phyloP scores from a whole-genome alignment of 2,329 filamentous ascomycete genomes.

The Colletotrichum sp. region DNA sequence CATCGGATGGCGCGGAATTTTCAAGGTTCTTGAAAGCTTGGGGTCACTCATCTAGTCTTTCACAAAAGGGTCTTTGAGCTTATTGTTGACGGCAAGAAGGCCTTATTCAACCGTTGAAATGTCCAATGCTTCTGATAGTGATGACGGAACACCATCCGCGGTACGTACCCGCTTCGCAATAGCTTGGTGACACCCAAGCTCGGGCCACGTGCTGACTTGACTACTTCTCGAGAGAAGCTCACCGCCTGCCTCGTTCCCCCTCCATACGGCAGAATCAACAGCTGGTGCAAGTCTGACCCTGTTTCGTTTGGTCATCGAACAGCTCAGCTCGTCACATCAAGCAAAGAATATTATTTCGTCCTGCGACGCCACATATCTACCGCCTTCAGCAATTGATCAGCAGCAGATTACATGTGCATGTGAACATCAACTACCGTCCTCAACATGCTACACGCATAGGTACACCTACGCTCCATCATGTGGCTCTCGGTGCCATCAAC shows the following conservation, averaged over 20 bases:
- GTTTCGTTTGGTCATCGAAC: background rate
- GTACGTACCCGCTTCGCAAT: background rate
- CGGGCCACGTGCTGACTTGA: constrained; percentile 4
- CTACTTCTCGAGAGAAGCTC: too few species aligned
- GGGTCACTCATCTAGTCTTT: background rate
- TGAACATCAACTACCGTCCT: background rate
- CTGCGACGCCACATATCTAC: background rate
- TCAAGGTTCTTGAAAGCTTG: background rate
- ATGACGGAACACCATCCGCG: background rate
- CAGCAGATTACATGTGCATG: background rate
- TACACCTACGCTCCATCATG: constrained; percentile 36
- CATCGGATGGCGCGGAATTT: background rate
- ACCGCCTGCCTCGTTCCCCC: background rate
- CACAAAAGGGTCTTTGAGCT: background rate
- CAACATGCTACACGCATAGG: constrained; percentile 20
- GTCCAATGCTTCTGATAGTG: background rate
- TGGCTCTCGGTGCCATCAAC: constrained; percentile 53
- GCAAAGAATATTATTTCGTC: background rate
- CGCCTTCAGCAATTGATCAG: background rate
- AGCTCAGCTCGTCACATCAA: background rate
- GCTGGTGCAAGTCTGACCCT: constrained; percentile 4
- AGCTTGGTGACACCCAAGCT: background rate
- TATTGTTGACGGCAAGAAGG: background rate
- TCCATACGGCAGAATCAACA: background rate
- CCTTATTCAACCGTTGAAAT: background rate